Percentiles rank a stretch among this genome's conserved stretches.
phyloP scores from a whole-genome alignment of 257 asterid species.

The Salvia splendens region DNA sequence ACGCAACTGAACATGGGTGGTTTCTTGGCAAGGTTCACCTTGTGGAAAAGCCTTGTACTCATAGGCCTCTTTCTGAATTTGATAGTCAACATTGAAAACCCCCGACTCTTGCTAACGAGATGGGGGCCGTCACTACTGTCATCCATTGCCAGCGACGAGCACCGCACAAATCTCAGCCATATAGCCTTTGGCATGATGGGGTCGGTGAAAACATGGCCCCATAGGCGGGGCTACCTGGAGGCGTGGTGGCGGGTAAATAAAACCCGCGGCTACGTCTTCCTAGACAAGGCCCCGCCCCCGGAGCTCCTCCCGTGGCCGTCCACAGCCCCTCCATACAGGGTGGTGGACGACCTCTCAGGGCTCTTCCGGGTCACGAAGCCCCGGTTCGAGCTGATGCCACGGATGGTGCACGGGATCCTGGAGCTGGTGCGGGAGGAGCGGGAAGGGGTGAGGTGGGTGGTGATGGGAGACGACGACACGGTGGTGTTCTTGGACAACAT shows the following conservation, averaged over 20 bases:
- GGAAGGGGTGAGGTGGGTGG: constrained; percentile 52
- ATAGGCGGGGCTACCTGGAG: constrained; percentile 51
- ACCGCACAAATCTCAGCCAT: constrained; percentile 52
- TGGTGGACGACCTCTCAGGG: constrained; percentile 41
- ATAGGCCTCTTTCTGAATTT: constrained; percentile 33
- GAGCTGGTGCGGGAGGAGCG: constrained; percentile 49
- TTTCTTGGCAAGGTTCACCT: constrained; percentile 16
- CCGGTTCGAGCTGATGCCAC: constrained; percentile 45
- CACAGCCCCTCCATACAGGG: constrained; percentile 52
- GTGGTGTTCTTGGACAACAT: constrained; percentile 55
- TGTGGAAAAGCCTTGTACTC: constrained; percentile 41
- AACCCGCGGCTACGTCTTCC: constrained; percentile 53
- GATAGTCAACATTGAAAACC: constrained; percentile 28
- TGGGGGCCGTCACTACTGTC: too few relatives aligned
- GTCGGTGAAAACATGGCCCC: constrained; percentile 51
- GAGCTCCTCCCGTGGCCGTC: constrained; percentile 64
- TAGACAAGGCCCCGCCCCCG: constrained; percentile 49
- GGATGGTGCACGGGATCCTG: constrained; percentile 56
- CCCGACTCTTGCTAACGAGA: constrained; percentile 15
- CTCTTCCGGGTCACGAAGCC: constrained; percentile 38
- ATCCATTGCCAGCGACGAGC: too few relatives aligned
- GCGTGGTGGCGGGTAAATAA: constrained; percentile 68
- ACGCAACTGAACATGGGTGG: background rate
- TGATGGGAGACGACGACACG: constrained; percentile 71
- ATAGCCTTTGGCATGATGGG: constrained; percentile 61